Percentiles rank a stretch among this genome's conserved stretches.
Conservation (phyloP, 208 protist species). For the Trypanosoma scelopori region DNA sequence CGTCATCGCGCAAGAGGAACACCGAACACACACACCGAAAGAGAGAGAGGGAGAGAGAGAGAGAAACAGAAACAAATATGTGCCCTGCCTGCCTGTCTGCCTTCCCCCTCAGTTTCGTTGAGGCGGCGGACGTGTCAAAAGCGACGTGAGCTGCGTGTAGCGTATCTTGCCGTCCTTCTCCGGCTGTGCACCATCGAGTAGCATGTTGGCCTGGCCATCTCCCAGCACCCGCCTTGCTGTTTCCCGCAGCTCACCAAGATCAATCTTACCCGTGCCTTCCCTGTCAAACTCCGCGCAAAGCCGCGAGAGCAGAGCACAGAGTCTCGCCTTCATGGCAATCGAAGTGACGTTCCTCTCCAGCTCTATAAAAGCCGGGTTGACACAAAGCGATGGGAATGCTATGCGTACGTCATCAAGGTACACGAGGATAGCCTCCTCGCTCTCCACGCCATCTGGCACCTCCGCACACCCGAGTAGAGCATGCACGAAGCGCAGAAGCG, state of each 20-base stretch:
- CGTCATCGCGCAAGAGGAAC: background rate
- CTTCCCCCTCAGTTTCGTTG: background rate
- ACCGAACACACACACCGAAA: background rate
- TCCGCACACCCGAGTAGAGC: constrained; percentile 52
- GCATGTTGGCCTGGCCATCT: constrained; percentile 42
- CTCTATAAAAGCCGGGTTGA: constrained; percentile 44
- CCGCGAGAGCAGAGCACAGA: constrained; percentile 58
- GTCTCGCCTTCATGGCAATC: constrained; percentile 57
- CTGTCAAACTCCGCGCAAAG: constrained; percentile 76
- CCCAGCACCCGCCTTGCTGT: constrained; percentile 63
- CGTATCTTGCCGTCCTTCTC: constrained; percentile 75
- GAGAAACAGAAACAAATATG: constrained; percentile 1
- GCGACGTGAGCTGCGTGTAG: constrained; percentile 67
- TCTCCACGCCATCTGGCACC: constrained; percentile 37
- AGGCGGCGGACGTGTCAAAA: constrained; percentile 59
- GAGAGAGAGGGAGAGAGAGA: background rate
- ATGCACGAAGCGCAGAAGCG: constrained; percentile 48
- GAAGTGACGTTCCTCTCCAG: constrained; percentile 40
- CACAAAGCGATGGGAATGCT: constrained; percentile 48
- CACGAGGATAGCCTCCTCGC: constrained; percentile 68
- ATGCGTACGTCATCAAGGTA: constrained; percentile 66
- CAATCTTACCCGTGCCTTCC: constrained; percentile 56
- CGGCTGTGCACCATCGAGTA: constrained; percentile 61
- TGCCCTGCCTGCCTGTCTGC: background rate
- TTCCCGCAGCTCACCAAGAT: constrained; percentile 51